phyloP scores from a whole-genome alignment of 495 filamentous ascomycete genomes.

The Cercophora newfieldiana region DNA sequence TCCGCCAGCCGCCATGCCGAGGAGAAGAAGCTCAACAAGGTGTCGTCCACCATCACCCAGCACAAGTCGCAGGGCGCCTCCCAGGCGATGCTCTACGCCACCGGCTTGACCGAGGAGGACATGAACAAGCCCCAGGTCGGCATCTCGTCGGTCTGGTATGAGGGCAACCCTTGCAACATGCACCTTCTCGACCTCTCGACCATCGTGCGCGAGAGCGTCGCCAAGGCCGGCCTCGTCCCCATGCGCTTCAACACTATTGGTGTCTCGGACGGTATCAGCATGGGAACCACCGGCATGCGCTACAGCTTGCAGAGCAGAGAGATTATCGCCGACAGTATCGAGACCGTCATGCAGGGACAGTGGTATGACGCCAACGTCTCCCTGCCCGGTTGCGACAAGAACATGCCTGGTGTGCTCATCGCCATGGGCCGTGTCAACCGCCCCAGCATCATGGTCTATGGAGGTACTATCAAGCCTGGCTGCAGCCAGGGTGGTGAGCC shows the following conservation, averaged over 20 bases:
- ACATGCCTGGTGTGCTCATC: slow-evolving; percentile 98
- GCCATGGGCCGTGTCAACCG: slow-evolving; percentile 96
- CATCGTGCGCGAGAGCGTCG: slow-evolving; percentile 80
- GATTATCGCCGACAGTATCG: slow-evolving; percentile 94
- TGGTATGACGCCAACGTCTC: slow-evolving; percentile 99
- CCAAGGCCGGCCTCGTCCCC: slow-evolving; percentile 73
- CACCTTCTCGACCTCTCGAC: slow-evolving; percentile 86
- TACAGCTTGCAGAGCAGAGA: slow-evolving; percentile 93
- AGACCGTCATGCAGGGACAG: slow-evolving; percentile 98
- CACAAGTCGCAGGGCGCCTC: slow-evolving; percentile 97
- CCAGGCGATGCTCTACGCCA: slow-evolving; percentile 98
- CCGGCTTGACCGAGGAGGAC: slow-evolving; percentile 77
- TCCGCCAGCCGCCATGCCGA: slow-evolving; percentile 44
- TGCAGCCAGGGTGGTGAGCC: slow-evolving; percentile 74
- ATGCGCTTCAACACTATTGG: slow-evolving; percentile 98
- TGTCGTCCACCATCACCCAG: slow-evolving; percentile 83
- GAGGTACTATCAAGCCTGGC: slow-evolving; percentile 90
- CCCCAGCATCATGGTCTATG: slow-evolving; percentile 95
- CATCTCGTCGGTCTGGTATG: slow-evolving; percentile 87
- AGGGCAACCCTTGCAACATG: slow-evolving; percentile 99
- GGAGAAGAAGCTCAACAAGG: slow-evolving; percentile 68
- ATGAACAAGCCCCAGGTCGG: slow-evolving; percentile 95
- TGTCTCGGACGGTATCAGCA: slow-evolving; percentile 82
- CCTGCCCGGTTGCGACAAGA: slow-evolving; percentile 99
- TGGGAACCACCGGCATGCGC: slow-evolving; percentile 87